These are phyloP conservation scores for Diophrys appendiculata DNA, from an alignment of 73 alveolate genomes.

Conservation along the genomic window DNA sequence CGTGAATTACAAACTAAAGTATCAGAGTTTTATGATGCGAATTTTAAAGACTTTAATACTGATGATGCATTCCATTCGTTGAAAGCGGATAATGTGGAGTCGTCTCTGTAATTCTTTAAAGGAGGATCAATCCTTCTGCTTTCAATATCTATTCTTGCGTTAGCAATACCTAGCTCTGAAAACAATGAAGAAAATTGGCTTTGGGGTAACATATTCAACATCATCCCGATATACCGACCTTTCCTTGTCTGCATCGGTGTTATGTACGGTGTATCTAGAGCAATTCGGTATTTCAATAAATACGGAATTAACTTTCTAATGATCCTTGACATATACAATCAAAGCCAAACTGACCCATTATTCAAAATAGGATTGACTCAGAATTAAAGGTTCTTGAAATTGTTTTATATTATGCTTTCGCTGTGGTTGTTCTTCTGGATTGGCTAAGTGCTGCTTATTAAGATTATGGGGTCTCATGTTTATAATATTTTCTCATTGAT, in stretches of 20 bases:
- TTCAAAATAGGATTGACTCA: background rate
- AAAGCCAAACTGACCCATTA: background rate
- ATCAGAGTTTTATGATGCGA: background rate
- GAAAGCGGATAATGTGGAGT: constrained; percentile 3
- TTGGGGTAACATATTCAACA: constrained; percentile 24
- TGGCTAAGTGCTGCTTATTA: constrained; percentile 40
- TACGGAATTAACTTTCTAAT: constrained; percentile 1
- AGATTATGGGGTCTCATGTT: constrained; percentile 9
- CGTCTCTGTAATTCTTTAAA: background rate
- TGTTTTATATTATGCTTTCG: constrained; percentile 11
- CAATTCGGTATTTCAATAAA: background rate
- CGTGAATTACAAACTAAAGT: background rate
- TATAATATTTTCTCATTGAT: constrained; percentile 21
- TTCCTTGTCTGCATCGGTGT: background rate
- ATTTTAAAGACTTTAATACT: constrained; percentile 10
- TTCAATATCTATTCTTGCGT: too few species aligned
- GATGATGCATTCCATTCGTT: constrained; percentile 20
- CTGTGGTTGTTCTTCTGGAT: constrained; percentile 26
- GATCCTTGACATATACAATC: background rate
- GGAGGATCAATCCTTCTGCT: background rate
- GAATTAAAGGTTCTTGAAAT: background rate
- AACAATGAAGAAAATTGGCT: background rate
- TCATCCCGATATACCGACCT: constrained; percentile 4
- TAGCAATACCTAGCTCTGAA: background rate
- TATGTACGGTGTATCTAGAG: background rate